phyloP scores from a whole-genome alignment of 306 rosid species.

The peach (Prunus persica) region DNA sequence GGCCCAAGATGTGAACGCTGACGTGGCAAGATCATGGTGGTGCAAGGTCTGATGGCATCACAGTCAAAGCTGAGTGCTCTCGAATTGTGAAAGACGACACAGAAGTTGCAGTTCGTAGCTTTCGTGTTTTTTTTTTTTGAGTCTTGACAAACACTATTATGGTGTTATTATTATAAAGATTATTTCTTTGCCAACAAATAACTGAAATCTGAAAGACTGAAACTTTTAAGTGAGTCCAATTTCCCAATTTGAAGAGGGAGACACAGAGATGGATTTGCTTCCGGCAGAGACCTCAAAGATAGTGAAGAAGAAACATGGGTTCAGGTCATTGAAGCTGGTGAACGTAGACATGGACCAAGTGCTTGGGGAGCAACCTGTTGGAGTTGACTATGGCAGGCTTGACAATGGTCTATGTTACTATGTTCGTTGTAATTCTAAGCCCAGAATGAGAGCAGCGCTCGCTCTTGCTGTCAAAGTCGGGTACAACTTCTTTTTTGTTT shows the following conservation, averaged over 20 bases:
- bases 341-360: constrained; percentile 59
- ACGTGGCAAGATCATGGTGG: constrained; percentile 1
- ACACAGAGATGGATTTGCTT: constrained; percentile 62
- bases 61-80: background rate
- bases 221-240: background rate
- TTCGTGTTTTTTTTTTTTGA: background rate
- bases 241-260: background rate
- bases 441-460: constrained; percentile 92
- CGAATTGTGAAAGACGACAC: background rate
- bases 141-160: background rate
- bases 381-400: constrained; percentile 73
- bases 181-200: background rate
- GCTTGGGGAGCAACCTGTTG: constrained; percentile 55
- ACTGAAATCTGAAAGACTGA: background rate
- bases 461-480: constrained; percentile 88
- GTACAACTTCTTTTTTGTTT: constrained; percentile 31
- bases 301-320: constrained; percentile 66
- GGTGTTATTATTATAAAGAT: background rate
- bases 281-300: constrained; percentile 55
- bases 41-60: background rate
- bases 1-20: background rate
- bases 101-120: background rate
- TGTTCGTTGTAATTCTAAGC: constrained; percentile 90
- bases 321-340: constrained; percentile 81
- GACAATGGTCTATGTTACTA: constrained; percentile 80